These are phyloP conservation scores for Myochromella boudieri DNA, from an alignment of 768 basidiomycete genomes.

Conservation along the genomic window DNA sequence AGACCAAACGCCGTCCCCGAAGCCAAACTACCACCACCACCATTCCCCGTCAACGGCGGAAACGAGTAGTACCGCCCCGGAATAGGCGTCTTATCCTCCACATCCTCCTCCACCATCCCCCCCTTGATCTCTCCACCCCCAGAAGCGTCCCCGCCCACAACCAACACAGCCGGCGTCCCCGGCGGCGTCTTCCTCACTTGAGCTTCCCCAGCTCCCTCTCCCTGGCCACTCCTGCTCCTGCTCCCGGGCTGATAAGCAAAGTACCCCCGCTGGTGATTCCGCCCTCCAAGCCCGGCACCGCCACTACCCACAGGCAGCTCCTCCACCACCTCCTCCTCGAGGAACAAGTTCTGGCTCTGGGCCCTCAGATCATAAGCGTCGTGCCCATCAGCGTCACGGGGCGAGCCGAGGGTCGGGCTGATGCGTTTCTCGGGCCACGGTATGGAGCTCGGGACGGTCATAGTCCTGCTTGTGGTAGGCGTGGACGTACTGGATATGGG, in stretches of 20 bases:
- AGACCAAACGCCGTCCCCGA: not conserved
- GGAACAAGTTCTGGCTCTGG: too few relatives aligned
- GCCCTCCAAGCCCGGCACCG: constrained; percentile 4
- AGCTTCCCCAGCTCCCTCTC: constrained; percentile 8
- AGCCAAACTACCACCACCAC: not conserved
- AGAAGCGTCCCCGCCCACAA: not conserved
- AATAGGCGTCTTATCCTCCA: constrained; percentile 23
- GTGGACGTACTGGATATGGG: constrained; percentile 15
- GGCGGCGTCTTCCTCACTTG: constrained; percentile 47
- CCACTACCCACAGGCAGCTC: not conserved
- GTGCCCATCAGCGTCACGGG: constrained; percentile 44
- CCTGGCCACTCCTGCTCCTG: constrained; percentile 26
- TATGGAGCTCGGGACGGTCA: constrained; percentile 26
- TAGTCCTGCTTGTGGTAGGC: constrained; percentile 4
- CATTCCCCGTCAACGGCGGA: too few relatives aligned
- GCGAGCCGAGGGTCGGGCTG: constrained; percentile 42
- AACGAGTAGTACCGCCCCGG: constrained; percentile 36
- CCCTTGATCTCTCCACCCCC: not conserved
- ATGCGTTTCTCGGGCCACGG: constrained; percentile 34
- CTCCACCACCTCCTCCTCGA: too few relatives aligned
- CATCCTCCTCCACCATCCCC: not conserved
- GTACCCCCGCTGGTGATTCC: constrained; percentile 62
- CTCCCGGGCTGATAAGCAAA: constrained; percentile 42
- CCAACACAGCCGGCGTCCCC: constrained; percentile 36
- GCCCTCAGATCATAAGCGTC: constrained; percentile 12